Evolutionary conservation across 73 alveolate species (phyloP), one percentile per base, ranked within the genome.

Genomic region (Tetrahymena elliotti): DNA sequence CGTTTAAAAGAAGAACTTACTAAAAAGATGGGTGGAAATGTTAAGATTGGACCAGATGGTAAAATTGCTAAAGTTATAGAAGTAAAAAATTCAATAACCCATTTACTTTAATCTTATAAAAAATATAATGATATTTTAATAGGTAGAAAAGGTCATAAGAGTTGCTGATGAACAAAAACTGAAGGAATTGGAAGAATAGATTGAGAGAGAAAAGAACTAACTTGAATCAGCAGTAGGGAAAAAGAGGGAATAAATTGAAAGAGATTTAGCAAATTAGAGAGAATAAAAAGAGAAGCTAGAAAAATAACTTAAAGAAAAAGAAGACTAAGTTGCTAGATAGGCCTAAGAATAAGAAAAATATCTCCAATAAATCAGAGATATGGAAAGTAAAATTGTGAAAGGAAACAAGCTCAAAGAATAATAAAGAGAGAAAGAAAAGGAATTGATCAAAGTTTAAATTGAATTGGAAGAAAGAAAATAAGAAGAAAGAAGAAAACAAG

Each of bases 391-490:
- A 93, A 94, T 99, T 83, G 54, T 97, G 13, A 97, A 96, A 39
- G 99, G 99, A 1, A 98, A 98, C 84, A 97, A 99, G 96, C 97
- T 98, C 83, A 98, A 97, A 98, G 99, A 99, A 93, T 97, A 97
- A 92, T 98, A 99, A 13, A 97, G 98, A 96, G 96, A 96, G 93
- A 98, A 99, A 96, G 99, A 98, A 84, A 96, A 98, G 95, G 99
- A 98, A 47, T 97, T 99, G 84, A 94, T 96, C 53, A 98, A 98
- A 54, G 98, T 98, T 37, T 95, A 97, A 97, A 97, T 96, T 35
- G 99, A 97, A 94, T 97, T 99, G 52, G 99, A 97, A 97, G 97
- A 97, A 35, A 96, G 98, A 97, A 96, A 95, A 94, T 94, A 95
- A 84, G 93, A 96, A 96, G 98, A 95, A 96, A 94, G 96, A 96